Evolutionary conservation across 495 filamentous ascomycete species (phyloP).

Genomic region (Lepidopterella palustris): DNA sequence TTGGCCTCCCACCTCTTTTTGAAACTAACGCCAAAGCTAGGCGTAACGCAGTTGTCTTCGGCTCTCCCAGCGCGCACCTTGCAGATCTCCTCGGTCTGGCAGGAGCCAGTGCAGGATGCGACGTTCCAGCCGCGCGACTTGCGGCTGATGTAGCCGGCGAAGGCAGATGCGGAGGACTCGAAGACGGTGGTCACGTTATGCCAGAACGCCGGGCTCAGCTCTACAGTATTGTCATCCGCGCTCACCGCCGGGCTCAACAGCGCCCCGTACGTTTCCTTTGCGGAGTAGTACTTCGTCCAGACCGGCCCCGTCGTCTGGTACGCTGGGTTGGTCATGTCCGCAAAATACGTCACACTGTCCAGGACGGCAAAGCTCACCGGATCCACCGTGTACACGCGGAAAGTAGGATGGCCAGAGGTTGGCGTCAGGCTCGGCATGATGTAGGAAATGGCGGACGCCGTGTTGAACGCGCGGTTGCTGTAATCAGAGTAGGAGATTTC

Average conservation of each 20-base stretch:
- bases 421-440: slow-evolving; percentile 51
- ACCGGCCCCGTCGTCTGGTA: slow-evolving; percentile 39
- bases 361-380: slow-evolving; percentile 49
- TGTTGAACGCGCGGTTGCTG: slow-evolving; percentile 31
- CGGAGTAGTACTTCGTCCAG: slow-evolving; percentile 51
- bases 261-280: slow-evolving; percentile 47
- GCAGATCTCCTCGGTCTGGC: slow-evolving; percentile 40
- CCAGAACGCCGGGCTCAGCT: slow-evolving; percentile 53
- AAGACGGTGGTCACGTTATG: slow-evolving; percentile 49
- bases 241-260: slow-evolving; percentile 38
- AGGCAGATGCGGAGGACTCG: slow-evolving; percentile 34
- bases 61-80: slow-evolving; percentile 36
- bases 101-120: slow-evolving; percentile 34
- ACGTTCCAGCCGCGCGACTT: slow-evolving; percentile 38
- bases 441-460: slow-evolving; percentile 45
- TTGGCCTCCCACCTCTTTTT: background rate
- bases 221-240: slow-evolving; percentile 27
- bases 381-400: slow-evolving; percentile 53
- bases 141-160: slow-evolving; percentile 39
- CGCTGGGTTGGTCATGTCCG: slow-evolving; percentile 43
- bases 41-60: slow-evolving; percentile 3
- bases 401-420: slow-evolving; percentile 46
- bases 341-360: slow-evolving; percentile 48
- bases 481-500: slow-evolving; percentile 49
- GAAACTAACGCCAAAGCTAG: background rate